Percentiles rank a stretch among this genome's conserved stretches.
phyloP scores from a whole-genome alignment of 345 rosid genomes.

The Aurinia saxatilis region DNA sequence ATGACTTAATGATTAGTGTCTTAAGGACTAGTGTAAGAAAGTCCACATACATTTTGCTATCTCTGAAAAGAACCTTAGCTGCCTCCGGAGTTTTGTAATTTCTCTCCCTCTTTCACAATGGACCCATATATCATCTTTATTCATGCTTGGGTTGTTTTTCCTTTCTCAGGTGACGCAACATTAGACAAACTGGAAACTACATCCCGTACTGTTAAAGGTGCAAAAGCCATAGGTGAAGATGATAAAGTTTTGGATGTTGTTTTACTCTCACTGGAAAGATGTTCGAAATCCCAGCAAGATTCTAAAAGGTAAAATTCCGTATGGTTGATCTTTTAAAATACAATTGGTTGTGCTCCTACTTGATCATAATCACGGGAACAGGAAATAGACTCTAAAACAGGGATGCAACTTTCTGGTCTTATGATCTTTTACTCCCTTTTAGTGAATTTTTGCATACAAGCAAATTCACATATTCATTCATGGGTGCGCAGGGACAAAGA shows the following conservation, averaged over 20 bases:
- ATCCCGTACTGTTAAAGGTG: constrained; percentile 85
- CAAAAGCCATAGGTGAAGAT: constrained; percentile 68
- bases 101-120: background rate
- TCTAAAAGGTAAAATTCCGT: constrained; percentile 44
- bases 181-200: constrained; percentile 73
- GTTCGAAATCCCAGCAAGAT: constrained; percentile 54
- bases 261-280: constrained; percentile 62
- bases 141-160: background rate
- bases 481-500: constrained; percentile 61
- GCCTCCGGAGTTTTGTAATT: background rate
- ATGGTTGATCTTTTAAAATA: background rate
- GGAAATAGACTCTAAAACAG: background rate
- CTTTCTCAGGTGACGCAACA: constrained; percentile 48
- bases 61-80: background rate
- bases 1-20: background rate
- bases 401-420: background rate
- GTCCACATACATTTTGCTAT: background rate
- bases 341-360: background rate
- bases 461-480: constrained; percentile 1
- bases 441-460: background rate
- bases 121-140: background rate
- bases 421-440: background rate
- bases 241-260: constrained; percentile 53
- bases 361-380: background rate
- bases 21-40: background rate